Conservation (phyloP, 2,329 filamentous ascomycete genomes). For the Colletotrichum spaethianum region DNA sequence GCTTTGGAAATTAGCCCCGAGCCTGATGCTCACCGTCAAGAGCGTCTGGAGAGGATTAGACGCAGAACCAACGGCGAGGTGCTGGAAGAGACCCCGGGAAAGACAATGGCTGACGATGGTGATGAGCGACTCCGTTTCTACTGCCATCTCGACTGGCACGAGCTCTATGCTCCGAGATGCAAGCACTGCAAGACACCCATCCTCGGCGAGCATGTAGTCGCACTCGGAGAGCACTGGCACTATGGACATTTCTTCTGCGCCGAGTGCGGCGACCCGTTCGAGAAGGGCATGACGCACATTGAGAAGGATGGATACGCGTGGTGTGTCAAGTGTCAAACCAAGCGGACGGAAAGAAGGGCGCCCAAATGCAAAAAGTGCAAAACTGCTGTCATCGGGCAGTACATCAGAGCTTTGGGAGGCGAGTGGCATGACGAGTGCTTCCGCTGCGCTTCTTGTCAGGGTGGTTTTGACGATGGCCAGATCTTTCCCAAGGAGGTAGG, state of each 20-base stretch:
- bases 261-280: conserved; percentile 97
- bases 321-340: conserved; percentile 94
- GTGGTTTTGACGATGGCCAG: conserved; percentile 75
- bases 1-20: conserved; percentile 97
- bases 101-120: conserved; percentile 79
- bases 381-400: conserved; percentile 88
- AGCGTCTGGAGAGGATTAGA: conserved; percentile 81
- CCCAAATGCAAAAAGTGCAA: conserved; percentile 91
- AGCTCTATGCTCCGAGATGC: conserved; percentile 91
- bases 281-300: conserved; percentile 77
- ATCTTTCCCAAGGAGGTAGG: conserved; percentile 70
- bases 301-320: conserved; percentile 98
- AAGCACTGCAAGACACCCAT: conserved; percentile 98
- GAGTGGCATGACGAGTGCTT: conserved; percentile 98
- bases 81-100: conserved; percentile 73
- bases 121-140: conserved; percentile 87
- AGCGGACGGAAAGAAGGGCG: conserved; percentile 88
- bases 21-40: conserved; percentile 78
- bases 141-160: conserved; percentile 99
- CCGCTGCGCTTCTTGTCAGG: conserved; percentile 76
- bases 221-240: conserved; percentile 96
- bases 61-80: conserved; percentile 71
- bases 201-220: conserved; percentile 93
- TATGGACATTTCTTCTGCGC: conserved; percentile 99
- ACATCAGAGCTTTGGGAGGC: conserved; percentile 87